Evolutionary conservation across 768 basidiomycete species (phyloP).

Genomic region (Rhizopogon roseolus): DNA sequence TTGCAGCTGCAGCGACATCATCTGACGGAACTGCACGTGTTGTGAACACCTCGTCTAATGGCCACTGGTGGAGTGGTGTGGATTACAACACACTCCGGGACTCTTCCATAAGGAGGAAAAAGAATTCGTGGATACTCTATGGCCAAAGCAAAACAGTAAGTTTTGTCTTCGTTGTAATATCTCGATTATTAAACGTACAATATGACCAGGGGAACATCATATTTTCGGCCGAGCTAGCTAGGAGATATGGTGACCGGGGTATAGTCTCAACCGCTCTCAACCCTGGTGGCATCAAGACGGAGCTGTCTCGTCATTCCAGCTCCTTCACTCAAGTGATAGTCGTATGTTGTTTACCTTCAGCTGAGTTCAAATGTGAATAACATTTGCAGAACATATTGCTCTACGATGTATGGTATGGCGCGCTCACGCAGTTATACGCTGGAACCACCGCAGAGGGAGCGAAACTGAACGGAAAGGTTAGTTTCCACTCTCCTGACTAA

Average conservation of each 20-base stretch:
- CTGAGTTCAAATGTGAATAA: neutral
- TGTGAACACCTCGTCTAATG: constrained; percentile 27
- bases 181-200: neutral
- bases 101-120: constrained; percentile 11
- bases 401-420: constrained; percentile 26
- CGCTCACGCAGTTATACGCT: constrained; percentile 34
- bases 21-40: constrained; percentile 29
- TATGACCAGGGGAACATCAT: constrained; percentile 37
- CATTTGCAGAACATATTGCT: constrained; percentile 7
- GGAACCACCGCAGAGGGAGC: constrained; percentile 29
- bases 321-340: neutral
- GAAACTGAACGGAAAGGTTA: constrained; percentile 29
- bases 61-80: constrained; percentile 14
- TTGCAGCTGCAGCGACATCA: constrained; percentile 23
- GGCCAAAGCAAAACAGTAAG: constrained; percentile 29
- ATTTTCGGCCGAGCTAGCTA: constrained; percentile 36
- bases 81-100: constrained; percentile 24
- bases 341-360: constrained; percentile 5
- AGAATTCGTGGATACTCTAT: constrained; percentile 6
- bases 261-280: constrained; percentile 39
- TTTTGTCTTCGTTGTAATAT: neutral
- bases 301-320: constrained; percentile 13
- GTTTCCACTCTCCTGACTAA: neutral
- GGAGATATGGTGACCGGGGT: constrained; percentile 39
- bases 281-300: constrained; percentile 27